Evolutionary conservation across 495 filamentous ascomycete species (phyloP), one percentile per base, ranked within the genome.

Genomic region (Elaphomyces granulatus): DNA sequence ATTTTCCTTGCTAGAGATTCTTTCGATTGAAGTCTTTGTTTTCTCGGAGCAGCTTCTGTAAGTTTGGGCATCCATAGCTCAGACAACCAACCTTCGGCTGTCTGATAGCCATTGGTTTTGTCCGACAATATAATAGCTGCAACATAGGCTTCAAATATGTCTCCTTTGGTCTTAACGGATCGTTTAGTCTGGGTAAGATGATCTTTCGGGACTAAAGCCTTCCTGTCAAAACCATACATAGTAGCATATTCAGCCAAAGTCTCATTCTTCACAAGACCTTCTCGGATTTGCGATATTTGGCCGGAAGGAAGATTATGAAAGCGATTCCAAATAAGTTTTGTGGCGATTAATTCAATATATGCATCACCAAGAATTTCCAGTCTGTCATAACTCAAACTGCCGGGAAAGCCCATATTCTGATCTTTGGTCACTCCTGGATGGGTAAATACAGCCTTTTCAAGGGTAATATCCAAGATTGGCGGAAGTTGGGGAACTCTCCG

Each of bases 81-180:
- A 34, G 69, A 72, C 35, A 94, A 53, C 83, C 84, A 94, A 17
- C 66, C 45, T 38, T 78, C 67, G 6, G 65, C 78, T 12, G 61
- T 63, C 37, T 51, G 43, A 36, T 80, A 69, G 4, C 85, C 85
- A 32, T 71, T 48, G 8, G 50, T 55, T 0, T 73, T 59, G 49
- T 81, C 67, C 9, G 75, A 76, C 7, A 85, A 56, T 33, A 92
- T 68, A 17, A 83, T 53, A 9, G 81, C 86, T 15, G 83, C 87
- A 8, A 87, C 72, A 54, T 88, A 93, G 1, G 87, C 79, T 56
- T 94, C 87, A 51, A 94, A 87, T 7, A 94, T 70, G 55, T 94
- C 87, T 7, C 76, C 87, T 35, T 77, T 60, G 14, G 78, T 73
- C 54, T 94, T 94, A 20, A 63, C 69, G 45, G 69, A 66, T 43